Evolutionary conservation across 495 filamentous ascomycete genomes (phyloP), one percentile per base, ranked within the genome.

Genomic region (Friedmanniomyces simplex): DNA sequence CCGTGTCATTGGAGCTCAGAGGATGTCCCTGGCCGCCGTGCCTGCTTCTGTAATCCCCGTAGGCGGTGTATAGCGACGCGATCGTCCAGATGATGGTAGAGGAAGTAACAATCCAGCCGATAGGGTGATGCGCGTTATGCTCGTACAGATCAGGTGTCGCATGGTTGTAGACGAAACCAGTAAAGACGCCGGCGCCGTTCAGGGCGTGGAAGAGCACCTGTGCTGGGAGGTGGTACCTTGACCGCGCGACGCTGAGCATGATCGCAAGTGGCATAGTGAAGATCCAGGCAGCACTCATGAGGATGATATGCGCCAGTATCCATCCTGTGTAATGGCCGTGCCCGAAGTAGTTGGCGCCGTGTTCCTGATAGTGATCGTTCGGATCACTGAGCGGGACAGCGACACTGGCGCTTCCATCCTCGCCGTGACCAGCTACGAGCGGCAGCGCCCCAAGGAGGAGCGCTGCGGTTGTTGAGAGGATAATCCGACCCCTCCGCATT

Each of bases 141-240:
- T 82, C 79, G 67, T 96, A 97, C 0, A 98, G 72, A 68, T 96
- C 88, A 1, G 90, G 90, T 0, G 89, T 96, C 48, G 79, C 82
- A 61, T 76, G 76, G 68, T 91, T 88, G 73, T 96, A 95, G 20
- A 93, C 74, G 53, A 84, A 79, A 1, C 82, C 85, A 39, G 90
- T 65, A 24, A 94, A 66, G 52, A 94, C 62, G 37, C 86, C 89
- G 16, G 85, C 63, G 3, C 74, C 83, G 69, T 95, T 91, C 26
- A 82, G 66, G 11, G 80, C 69, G 37, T 91, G 72, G 72, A 98
- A 97, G 1, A 80, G 52, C 59, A 91, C 78, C 68, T 97, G 91
- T 24, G 79, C 72, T n/a, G 76, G 75, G 0, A 93, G 74, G 1
- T 83, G 82, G 60, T 85, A 81, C 26, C 86, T 79, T 24, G 91